Evolutionary conservation across 192 early-diverging fungal species (phyloP).

Genomic region (Allomyces arbusculus): DNA sequence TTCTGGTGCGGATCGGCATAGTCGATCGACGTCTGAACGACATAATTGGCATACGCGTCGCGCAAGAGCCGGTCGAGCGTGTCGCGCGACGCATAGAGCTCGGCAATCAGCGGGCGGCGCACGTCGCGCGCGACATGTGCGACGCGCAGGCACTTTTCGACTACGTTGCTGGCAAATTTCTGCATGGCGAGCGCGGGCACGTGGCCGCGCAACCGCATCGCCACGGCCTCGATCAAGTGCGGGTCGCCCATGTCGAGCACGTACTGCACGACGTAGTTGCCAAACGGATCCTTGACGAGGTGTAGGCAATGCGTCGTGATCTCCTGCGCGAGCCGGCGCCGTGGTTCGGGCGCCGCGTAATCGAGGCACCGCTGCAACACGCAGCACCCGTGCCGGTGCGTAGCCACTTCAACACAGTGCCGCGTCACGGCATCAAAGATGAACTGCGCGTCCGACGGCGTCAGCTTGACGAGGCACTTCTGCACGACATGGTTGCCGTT

Average conservation of each 20-base stretch:
- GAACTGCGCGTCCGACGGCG: constrained; percentile 63
- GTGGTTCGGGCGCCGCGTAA: constrained; percentile 46
- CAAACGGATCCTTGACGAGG: constrained; percentile 74
- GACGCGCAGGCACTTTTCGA: constrained; percentile 80
- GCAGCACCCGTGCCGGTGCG: constrained; percentile 78
- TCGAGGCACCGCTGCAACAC: constrained; percentile 82
- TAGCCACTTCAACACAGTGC: constrained; percentile 65
- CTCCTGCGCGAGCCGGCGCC: constrained; percentile 52
- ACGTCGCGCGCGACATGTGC: constrained; percentile 35
- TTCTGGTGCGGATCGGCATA: not conserved
- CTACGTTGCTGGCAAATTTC: constrained; percentile 82
- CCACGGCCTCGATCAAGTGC: constrained; percentile 45
- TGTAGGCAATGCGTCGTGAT: constrained; percentile 49
- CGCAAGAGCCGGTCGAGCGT: constrained; percentile 59
- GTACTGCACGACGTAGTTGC: constrained; percentile 86
- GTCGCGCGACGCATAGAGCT: constrained; percentile 32
- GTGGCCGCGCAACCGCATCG: constrained; percentile 51
- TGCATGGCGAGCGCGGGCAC: constrained; percentile 61
- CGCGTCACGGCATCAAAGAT: constrained; percentile 62
- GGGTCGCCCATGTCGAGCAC: constrained; percentile 56
- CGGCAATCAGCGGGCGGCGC: constrained; percentile 45
- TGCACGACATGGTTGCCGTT: constrained; percentile 87
- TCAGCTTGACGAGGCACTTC: constrained; percentile 62
- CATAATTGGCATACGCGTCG: constrained; percentile 79
- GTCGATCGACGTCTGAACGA: constrained; percentile 45